Evolutionary conservation across 2,329 filamentous ascomycete species (phyloP), one percentile per base, ranked within the genome.

Genomic region (Penicillium sp.): DNA sequence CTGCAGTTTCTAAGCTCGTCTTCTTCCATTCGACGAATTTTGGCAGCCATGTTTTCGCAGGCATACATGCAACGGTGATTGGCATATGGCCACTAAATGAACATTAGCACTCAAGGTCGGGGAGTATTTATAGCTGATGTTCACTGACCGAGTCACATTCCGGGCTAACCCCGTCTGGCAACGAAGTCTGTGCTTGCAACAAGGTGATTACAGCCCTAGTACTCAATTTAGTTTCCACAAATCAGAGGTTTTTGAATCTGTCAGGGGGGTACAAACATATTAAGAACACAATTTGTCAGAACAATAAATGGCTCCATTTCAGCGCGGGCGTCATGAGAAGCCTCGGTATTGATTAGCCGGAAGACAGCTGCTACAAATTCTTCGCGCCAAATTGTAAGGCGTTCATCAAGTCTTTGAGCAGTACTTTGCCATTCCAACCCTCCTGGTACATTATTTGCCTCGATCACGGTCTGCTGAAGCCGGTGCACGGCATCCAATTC

Each of bases 271-370:
- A 27, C 26, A 10, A 27, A 41, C 37, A 41, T 41, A 24, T 41
- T 41, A 20, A 41, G 37, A 21, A 41, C 21, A 24, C 37, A 41
- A 41, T 41, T 41, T 10, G 37, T 41, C 20, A 41, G 15, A 6
- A 41, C 37, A 24, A 41, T 41, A 21, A 41, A 41, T 41, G 21
- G 17, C 18, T 41, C 37, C 37, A 41, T 41, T 24, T 41, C 37
- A 24, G 37, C 37, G 13, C 20, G 37, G 2, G 37, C 12, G n/a
- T 41, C 21, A 7, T 24, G 20, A n/a, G 37, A 20, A 12, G 26
- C 21, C 26, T 26, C 37, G 12, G 21, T 41, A 15, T 41, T 41
- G 37, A 41, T 41, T n/a, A 41, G 26, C 17, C 37, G 37, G 20
- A 41, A 41, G 21, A 41, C 37, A 41, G 37, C 37, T 8, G 37